These are phyloP conservation scores for Malus sieversii DNA, from an alignment of 306 rosid species.

Conservation along the genomic window DNA sequence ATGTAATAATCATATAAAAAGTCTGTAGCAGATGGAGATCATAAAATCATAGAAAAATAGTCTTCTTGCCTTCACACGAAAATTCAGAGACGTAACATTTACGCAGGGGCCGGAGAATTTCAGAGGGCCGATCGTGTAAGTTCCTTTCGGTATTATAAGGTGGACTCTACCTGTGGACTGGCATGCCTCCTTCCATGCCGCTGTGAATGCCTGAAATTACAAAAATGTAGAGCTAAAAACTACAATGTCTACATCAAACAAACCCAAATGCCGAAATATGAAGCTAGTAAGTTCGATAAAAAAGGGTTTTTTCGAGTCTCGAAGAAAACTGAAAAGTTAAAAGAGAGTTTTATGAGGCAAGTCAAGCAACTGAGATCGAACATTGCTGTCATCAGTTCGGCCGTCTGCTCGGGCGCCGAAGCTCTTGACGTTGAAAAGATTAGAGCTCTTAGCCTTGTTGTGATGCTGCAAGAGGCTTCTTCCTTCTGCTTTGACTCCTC, in stretches of 20 bases:
- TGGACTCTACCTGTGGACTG: conserved; percentile 25
- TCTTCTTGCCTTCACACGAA: conserved; percentile 33
- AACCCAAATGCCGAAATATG: background rate
- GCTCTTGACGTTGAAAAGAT: conserved; percentile 28
- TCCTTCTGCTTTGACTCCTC: background rate
- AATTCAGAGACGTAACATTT: conserved; percentile 25
- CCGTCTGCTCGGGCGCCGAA: conserved; percentile 44
- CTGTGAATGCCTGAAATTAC: conserved; percentile 34
- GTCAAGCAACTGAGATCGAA: background rate
- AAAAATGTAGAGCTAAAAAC: background rate
- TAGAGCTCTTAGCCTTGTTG: background rate
- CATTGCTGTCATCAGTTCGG: conserved; percentile 32
- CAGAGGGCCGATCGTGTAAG: conserved; percentile 36
- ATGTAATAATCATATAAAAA: too few species aligned
- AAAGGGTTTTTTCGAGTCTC: too few species aligned
- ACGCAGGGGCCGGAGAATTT: conserved; percentile 35
- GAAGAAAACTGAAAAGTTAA: background rate
- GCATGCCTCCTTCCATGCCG: conserved; percentile 40
- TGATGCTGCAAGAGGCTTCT: conserved; percentile 4
- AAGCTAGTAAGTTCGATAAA: too few species aligned
- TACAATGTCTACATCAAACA: background rate
- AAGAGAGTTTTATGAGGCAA: background rate
- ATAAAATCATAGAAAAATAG: background rate
- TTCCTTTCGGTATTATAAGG: conserved; percentile 35
- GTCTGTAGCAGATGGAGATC: background rate